Conservation (phyloP, 192 early-diverging fungal species). For the Rhizophagus clarus region DNA sequence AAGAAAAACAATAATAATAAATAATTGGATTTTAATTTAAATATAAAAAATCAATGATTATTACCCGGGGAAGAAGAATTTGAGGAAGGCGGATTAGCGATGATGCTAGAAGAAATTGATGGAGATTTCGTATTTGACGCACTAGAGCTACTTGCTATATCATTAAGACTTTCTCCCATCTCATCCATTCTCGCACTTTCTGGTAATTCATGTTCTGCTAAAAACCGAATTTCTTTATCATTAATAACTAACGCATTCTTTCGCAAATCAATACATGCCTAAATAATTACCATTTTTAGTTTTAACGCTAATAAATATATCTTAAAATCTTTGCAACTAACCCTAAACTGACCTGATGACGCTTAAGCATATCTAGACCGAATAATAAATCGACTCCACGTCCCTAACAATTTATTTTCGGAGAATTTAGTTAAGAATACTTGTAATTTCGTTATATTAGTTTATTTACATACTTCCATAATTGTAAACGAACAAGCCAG, state of each 20-base stretch:
- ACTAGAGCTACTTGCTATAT: slow-evolving; percentile 35
- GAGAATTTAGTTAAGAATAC: too few relatives aligned
- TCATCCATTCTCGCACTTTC: slow-evolving; percentile 47
- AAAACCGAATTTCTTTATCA: slow-evolving; percentile 78
- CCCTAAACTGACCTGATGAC: slow-evolving; percentile 64
- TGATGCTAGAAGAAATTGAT: slow-evolving; percentile 14
- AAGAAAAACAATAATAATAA: slow-evolving; percentile 17
- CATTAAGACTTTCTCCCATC: slow-evolving; percentile 19
- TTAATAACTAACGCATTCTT: slow-evolving; percentile 83
- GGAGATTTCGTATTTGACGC: slow-evolving; percentile 35
- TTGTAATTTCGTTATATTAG: slow-evolving; percentile 23
- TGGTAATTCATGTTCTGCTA: slow-evolving; percentile 91
- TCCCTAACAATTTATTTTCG: slow-evolving; percentile 39
- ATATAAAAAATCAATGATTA: background rate
- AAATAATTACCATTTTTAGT: background rate
- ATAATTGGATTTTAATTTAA: too few relatives aligned
- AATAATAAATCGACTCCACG: slow-evolving; percentile 89
- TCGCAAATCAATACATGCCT: slow-evolving; percentile 88
- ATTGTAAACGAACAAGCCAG: slow-evolving; percentile 91
- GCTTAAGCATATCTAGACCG: slow-evolving; percentile 94
- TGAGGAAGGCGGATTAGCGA: background rate
- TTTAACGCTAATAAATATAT: slow-evolving; percentile 6
- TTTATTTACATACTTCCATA: slow-evolving; percentile 62
- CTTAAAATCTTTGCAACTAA: background rate
- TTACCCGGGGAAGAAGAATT: background rate